Evolutionary conservation across 352 stramenopile genomes (phyloP).

Genomic region (Phytophthora crassamura): DNA sequence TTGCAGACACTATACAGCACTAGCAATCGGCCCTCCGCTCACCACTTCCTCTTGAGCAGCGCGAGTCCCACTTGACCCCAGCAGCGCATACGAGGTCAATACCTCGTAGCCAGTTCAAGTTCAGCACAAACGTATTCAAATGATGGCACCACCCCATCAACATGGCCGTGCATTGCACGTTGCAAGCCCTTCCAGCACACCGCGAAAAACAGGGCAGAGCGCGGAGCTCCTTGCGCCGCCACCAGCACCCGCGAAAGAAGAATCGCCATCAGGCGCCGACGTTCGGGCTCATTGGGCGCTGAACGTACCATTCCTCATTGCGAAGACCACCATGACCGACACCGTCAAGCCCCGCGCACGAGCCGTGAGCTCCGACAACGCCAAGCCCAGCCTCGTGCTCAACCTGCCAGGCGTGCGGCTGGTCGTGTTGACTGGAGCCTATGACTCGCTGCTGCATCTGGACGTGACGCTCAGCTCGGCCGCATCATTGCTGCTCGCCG

Average conservation of each 20-base stretch:
- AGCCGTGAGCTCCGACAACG: conserved; percentile 28
- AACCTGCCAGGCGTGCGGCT: conserved; percentile 67
- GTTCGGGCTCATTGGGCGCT: conserved; percentile 27
- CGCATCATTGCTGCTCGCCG: conserved; percentile 35
- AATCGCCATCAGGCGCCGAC: conserved; percentile 21
- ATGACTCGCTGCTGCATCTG: conserved; percentile 36
- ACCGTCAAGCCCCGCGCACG: conserved; percentile 27
- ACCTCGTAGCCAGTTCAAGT: conserved; percentile 28
- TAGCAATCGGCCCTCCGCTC: no score
- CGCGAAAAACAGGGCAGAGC: conserved; percentile 37
- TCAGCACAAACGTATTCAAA: background rate
- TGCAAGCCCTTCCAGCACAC: conserved; percentile 13
- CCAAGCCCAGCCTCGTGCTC: conserved; percentile 60
- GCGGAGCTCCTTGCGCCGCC: conserved; percentile 12
- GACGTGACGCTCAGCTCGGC: conserved; percentile 36
- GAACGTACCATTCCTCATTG: conserved; percentile 26
- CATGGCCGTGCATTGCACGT: conserved; percentile 16
- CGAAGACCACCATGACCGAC: conserved; percentile 31
- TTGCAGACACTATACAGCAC: no score
- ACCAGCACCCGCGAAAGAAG: conserved; percentile 7
- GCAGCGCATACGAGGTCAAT: no score
- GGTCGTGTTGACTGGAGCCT: conserved; percentile 44
- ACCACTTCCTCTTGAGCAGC: no score
- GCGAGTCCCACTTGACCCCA: no score
- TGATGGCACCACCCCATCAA: conserved; percentile 13